A percentile compares a stretch with the other conserved stretches of the same genome.
These are phyloP conservation scores for Metschnikowia santaceciliae DNA, from an alignment of 805 yeast species.

Conservation along the genomic window DNA sequence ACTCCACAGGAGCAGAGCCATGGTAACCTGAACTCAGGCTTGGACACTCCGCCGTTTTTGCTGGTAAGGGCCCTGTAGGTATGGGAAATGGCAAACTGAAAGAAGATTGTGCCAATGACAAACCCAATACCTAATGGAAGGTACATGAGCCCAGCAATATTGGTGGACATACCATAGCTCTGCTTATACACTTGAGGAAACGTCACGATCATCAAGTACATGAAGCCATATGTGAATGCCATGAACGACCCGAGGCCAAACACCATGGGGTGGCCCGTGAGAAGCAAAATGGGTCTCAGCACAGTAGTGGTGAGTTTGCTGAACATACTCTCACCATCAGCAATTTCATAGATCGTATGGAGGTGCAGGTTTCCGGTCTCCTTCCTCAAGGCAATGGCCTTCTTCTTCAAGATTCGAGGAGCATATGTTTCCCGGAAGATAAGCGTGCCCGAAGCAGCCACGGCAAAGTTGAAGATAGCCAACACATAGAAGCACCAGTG, in stretches of 20 bases:
- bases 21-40: constrained; percentile 61
- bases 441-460: constrained; percentile 43
- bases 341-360: constrained; percentile 59
- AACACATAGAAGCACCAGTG: constrained; percentile 66
- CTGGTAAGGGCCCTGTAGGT: constrained; percentile 35
- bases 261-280: constrained; percentile 59
- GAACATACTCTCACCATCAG: constrained; percentile 43
- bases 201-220: constrained; percentile 59
- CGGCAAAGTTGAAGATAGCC: constrained; percentile 53
- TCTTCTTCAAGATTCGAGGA: constrained; percentile 46
- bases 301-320: constrained; percentile 44
- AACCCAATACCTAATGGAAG: constrained; percentile 56
- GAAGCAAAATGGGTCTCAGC: constrained; percentile 50
- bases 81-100: constrained; percentile 43
- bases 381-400: constrained; percentile 46
- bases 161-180: constrained; percentile 44
- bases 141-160: constrained; percentile 57
- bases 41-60: constrained; percentile 48
- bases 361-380: constrained; percentile 53
- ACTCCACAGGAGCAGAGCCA: constrained; percentile 45
- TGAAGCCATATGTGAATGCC: constrained; percentile 65
- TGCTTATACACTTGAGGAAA: constrained; percentile 52
- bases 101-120: constrained; percentile 44
- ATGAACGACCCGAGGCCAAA: constrained; percentile 57
- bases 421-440: constrained; percentile 57